Conservation (phyloP, 2,329 filamentous ascomycete genomes). For the Tolypocladium tundrense region DNA sequence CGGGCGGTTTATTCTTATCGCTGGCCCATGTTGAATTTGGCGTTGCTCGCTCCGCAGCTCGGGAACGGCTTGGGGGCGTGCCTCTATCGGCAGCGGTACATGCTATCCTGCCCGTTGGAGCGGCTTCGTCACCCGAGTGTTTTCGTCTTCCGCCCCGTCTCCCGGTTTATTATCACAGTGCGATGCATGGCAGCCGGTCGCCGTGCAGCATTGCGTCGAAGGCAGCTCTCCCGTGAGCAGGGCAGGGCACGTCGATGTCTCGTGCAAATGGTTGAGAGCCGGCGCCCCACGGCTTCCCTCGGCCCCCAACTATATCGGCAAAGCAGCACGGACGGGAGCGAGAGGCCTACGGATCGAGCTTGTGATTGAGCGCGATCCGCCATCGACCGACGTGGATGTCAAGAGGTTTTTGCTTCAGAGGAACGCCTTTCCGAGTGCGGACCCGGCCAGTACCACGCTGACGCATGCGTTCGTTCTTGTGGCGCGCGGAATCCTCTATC, state of each 20-base stretch:
- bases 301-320: constrained; percentile 1
- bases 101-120: background rate
- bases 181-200: background rate
- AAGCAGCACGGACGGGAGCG: background rate
- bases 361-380: background rate
- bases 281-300: background rate
- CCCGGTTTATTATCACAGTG: background rate
- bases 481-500: background rate
- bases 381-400: background rate
- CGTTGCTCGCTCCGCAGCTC: background rate
- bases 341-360: background rate
- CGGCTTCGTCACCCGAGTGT: background rate
- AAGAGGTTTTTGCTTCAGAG: background rate
- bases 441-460: background rate
- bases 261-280: background rate
- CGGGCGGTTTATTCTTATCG: background rate
- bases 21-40: background rate
- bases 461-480: background rate
- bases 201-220: background rate
- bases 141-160: background rate
- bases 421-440: background rate
- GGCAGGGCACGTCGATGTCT: background rate
- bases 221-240: background rate
- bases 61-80: background rate
- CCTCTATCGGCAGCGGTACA: background rate